A percentile compares a stretch with the other conserved stretches of the same genome.
Evolutionary conservation across 176 grass and related monocot genomes (phyloP).

Genomic region (Musa itinerans): DNA sequence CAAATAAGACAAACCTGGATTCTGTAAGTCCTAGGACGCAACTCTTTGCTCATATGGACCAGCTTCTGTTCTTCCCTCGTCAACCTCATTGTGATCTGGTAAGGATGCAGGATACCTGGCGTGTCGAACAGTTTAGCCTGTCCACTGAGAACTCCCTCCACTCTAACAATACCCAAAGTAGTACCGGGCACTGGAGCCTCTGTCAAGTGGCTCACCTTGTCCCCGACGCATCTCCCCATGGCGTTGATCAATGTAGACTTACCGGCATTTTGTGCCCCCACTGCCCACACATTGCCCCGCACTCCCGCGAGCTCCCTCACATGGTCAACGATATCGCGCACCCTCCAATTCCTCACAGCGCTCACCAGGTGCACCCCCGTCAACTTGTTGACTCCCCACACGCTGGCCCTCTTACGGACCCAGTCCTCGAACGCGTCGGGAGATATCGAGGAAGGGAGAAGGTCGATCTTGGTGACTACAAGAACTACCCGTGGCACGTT

Average conservation of each 20-base stretch:
- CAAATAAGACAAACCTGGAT: constrained; percentile 39
- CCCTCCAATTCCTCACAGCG: constrained; percentile 51
- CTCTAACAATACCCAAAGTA: constrained; percentile 55
- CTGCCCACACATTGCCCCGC: constrained; percentile 84
- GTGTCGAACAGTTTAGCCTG: constrained; percentile 82
- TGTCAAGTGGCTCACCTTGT: constrained; percentile 38
- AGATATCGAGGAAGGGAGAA: constrained; percentile 48
- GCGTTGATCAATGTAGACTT: constrained; percentile 86
- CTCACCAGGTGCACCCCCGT: constrained; percentile 61
- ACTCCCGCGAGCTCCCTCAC: constrained; percentile 48
- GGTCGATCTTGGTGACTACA: constrained; percentile 66
- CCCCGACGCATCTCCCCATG: constrained; percentile 48
- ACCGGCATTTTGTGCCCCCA: constrained; percentile 68
- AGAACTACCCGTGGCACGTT: constrained; percentile 60
- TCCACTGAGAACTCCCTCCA: constrained; percentile 59
- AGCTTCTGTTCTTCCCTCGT: constrained; percentile 71
- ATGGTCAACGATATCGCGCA: constrained; percentile 54
- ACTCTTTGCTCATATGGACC: constrained; percentile 56
- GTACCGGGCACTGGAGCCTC: constrained; percentile 82
- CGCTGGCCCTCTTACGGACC: constrained; percentile 42
- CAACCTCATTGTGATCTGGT: constrained; percentile 67
- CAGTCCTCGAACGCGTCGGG: constrained; percentile 55
- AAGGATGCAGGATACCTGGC: constrained; percentile 62
- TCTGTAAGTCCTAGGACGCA: constrained; percentile 74
- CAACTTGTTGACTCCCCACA: constrained; percentile 36